Evolutionary conservation across 129 eudicot genomes (phyloP), one percentile per base, ranked within the genome.

Genomic region (Chrysanthemum seticuspe): DNA sequence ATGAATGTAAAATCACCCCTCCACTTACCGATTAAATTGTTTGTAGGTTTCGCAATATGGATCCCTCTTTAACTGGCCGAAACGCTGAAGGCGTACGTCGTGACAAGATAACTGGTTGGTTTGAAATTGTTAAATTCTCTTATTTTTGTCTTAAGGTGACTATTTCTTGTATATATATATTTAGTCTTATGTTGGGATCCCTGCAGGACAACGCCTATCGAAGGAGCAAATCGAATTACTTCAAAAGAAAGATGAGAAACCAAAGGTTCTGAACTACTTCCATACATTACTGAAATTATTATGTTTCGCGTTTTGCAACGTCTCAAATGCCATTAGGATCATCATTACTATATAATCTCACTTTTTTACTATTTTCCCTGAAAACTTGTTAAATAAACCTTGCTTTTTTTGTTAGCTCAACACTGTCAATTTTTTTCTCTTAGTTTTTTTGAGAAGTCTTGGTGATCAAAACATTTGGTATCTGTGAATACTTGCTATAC

Each of bases 81-180:
- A 82, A 75, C 64, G 98, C 98, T 51, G 97, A 86, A 75, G 83
- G 96, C 19, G 74, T 90, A 54, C 92, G 87, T 34, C 92, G 98
- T 59, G 82, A 89, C 74, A 93, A 87, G 81, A 80, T 44, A 78
- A 89, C 94, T 51, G 95, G 95, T 85, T 13, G 1, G 84, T 65
- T 65, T 61, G 40, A 67, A 61, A 34, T 59, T 70, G 2, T 45
- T 47, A 8, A 31, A n/a, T 15, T 8, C 13, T 21, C 18, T 6
- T 1, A n/a, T 76, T 67, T 36, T 11, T 68, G 34, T 56, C 0
- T 65, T 58, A 4, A 9, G 6, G 16, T 14, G 23, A 3, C 62
- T 51, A 6, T 16, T 83, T 18, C 51, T 52, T 25, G 51, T 45
- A 36, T 54, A 51, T 52, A 13, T 14, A 40, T 60, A 77, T 12